Conservation (phyloP, 2,329 filamentous ascomycete genomes). For the Teratosphaeria gauchensis region DNA sequence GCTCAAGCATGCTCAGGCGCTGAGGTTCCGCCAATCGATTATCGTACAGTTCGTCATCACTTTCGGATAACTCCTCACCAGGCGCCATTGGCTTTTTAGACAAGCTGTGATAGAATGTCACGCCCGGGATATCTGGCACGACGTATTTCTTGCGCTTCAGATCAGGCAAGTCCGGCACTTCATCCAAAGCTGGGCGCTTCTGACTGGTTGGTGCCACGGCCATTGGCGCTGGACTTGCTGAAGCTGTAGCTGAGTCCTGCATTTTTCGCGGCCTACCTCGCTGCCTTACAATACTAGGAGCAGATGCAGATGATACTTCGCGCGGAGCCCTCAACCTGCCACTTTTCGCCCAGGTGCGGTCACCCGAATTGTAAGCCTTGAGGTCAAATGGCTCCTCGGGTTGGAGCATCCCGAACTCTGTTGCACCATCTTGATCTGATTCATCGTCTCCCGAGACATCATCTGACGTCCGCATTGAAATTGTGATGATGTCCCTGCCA, state of each 20-base stretch:
- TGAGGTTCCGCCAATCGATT: slow-evolving; percentile 28
- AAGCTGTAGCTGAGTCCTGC: not conserved
- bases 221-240: not conserved
- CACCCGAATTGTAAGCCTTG: slow-evolving; percentile 24
- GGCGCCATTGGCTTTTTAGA: slow-evolving; percentile 30
- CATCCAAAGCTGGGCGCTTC: slow-evolving; percentile 7
- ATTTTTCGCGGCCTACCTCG: not conserved
- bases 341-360: slow-evolving; percentile 21
- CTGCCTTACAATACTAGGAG: not conserved
- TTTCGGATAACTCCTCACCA: slow-evolving; percentile 33
- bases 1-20: slow-evolving; percentile 14
- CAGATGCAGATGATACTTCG: not conserved
- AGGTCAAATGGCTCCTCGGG: slow-evolving; percentile 28
- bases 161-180: slow-evolving; percentile 13
- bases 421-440: slow-evolving; percentile 17
- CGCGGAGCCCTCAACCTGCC: not conserved
- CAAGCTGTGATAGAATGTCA: slow-evolving; percentile 31
- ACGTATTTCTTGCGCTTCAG: slow-evolving; percentile 20
- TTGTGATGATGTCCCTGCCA: not conserved
- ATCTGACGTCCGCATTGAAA: slow-evolving; percentile 1
- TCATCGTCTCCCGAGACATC: slow-evolving; percentile 6
- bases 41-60: slow-evolving; percentile 34
- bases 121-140: slow-evolving; percentile 28
- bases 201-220: not conserved
- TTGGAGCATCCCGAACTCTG: slow-evolving; percentile 24